Conservation (phyloP, 495 filamentous ascomycete species). For the Trichocladium antarcticum region DNA sequence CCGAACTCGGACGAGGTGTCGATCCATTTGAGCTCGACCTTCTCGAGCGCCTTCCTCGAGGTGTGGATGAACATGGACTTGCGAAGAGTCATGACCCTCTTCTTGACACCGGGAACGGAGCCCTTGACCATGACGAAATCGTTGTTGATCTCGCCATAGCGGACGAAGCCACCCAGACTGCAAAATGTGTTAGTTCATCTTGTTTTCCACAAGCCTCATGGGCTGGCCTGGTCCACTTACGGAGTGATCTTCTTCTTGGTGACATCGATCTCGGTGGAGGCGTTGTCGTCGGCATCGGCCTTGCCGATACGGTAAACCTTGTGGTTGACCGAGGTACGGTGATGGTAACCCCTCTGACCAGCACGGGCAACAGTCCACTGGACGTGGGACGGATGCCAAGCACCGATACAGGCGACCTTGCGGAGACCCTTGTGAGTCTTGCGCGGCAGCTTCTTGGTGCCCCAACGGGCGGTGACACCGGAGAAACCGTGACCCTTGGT, state of each 20-base stretch:
- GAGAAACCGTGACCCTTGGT: conserved; percentile 98
- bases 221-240: conserved; percentile 71
- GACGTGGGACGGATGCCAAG: conserved; percentile 99
- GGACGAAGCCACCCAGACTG: conserved; percentile 97
- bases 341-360: conserved; percentile 99
- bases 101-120: conserved; percentile 95
- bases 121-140: conserved; percentile 99
- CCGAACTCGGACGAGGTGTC: conserved; percentile 99
- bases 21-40: conserved; percentile 99
- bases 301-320: conserved; percentile 99
- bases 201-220: neutral
- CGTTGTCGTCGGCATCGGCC: conserved; percentile 76
- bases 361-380: conserved; percentile 99
- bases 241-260: conserved; percentile 99
- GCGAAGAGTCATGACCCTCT: conserved; percentile 96
- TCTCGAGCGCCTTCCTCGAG: conserved; percentile 87
- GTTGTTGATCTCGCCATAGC: conserved; percentile 98
- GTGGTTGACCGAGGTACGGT: conserved; percentile 99
- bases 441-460: conserved; percentile 99
- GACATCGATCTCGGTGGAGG: conserved; percentile 88
- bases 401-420: conserved; percentile 99
- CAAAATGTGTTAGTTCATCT: conserved; percentile 10
- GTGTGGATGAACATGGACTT: conserved; percentile 99
- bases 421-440: conserved; percentile 99
- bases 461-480: conserved; percentile 97